Percentiles rank a stretch among this genome's conserved stretches.
phyloP scores from a whole-genome alignment of 495 filamentous ascomycete genomes.

The Cryomyces antarcticus region DNA sequence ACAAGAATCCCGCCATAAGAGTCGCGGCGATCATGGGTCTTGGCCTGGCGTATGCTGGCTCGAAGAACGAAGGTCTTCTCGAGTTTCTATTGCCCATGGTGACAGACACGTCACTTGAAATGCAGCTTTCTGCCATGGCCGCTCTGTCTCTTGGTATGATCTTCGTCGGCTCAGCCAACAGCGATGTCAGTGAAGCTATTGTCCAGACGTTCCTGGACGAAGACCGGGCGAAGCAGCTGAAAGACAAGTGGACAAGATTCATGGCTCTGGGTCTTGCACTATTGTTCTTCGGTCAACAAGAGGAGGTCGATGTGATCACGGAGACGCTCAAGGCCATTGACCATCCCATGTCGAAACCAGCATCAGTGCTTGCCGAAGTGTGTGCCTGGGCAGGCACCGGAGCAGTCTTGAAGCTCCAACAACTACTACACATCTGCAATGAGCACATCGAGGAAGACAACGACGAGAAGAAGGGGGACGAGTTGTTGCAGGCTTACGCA shows the following conservation, averaged over 20 bases:
- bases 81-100: conserved; percentile 72
- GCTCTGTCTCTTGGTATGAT: conserved; percentile 77
- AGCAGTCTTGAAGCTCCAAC: conserved; percentile 88
- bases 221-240: conserved; percentile 66
- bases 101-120: conserved; percentile 56
- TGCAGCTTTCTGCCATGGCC: conserved; percentile 94
- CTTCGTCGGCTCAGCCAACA: conserved; percentile 79
- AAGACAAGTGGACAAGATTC: conserved; percentile 95
- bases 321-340: conserved; percentile 92
- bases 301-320: conserved; percentile 87
- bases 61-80: conserved; percentile 65
- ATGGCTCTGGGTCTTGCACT: conserved; percentile 86
- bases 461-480: conserved; percentile 81
- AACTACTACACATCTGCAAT: conserved; percentile 90
- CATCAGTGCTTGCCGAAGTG: conserved; percentile 75
- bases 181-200: conserved; percentile 73
- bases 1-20: conserved; percentile 55
- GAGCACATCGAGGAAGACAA: conserved; percentile 84
- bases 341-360: conserved; percentile 83
- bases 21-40: conserved; percentile 87
- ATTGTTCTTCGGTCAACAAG: conserved; percentile 86
- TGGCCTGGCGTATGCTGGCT: conserved; percentile 81
- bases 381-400: conserved; percentile 97
- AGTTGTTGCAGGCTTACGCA: conserved; percentile 86
- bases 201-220: conserved; percentile 81